Evolutionary conservation across 2,329 filamentous ascomycete genomes (phyloP), one percentile per base, ranked within the genome.

Genomic region (Boeremia lycopersici): DNA sequence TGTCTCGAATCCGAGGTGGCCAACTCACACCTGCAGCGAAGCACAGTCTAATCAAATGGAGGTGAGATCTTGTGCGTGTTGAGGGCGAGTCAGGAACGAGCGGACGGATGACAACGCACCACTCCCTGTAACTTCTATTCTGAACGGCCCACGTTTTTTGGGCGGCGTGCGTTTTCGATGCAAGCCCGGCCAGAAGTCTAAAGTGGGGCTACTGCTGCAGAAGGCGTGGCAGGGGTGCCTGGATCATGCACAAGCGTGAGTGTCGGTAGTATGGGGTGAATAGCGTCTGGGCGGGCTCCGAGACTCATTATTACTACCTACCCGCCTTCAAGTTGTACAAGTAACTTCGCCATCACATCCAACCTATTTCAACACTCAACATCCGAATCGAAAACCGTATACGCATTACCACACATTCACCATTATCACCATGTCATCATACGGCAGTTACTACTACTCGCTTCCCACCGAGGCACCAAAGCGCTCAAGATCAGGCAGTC

Each of bases 51-150:
- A 53, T 61, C 59, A 60, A 58, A 65, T 62, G 51, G 62, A 68
- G 51, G 56, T 61, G 67, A 67, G 55, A 53, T 67, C 61, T 61
- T 60, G 59, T 63, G 64, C 56, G 61, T 58, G 55, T 44, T 56
- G 44, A 49, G 48, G 58, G 57, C 68, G 68, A 69, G 63, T 70
- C 67, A 68, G 62, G 63, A 40, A 64, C 71, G 70, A 70, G 71
- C 73, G 60, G 70, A 66, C 60, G 66, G 62, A 68, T 71, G 73
- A 76, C 73, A 74, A 69, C 73, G 67, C 69, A 76, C 65, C 69
- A 58, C 63, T 57, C 65, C 66, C 67, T 68, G 69, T 61, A 56
- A 57, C 53, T 54, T 55, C 58, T 64, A 67, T 68, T 69, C 62
- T 61, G 64, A 70, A 72, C 63, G 69, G 65, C 68, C 70, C 71